Conservation (phyloP, 345 rosid genomes). For the Gossypium mustelinum region DNA sequence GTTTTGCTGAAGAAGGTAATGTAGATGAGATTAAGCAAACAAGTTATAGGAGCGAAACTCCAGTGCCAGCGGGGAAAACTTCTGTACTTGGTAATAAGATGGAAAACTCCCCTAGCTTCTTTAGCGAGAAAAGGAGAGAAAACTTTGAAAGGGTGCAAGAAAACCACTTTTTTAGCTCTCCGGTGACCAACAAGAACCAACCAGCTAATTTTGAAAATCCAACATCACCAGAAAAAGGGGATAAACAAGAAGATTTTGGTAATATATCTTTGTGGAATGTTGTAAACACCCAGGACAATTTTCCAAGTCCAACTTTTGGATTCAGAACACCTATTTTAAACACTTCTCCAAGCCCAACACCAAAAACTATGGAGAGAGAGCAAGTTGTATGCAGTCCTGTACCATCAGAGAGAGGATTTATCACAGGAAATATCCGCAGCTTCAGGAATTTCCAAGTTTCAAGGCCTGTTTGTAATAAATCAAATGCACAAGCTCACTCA, state of each 20-base stretch:
- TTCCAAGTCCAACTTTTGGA: slow-evolving; percentile 62
- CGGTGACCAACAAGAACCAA: slow-evolving; percentile 30
- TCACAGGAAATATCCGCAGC: slow-evolving; percentile 28
- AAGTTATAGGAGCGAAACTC: slow-evolving; percentile 30
- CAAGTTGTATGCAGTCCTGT: slow-evolving; percentile 26
- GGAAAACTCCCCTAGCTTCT: slow-evolving; percentile 24
- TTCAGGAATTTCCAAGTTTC: slow-evolving; percentile 36
- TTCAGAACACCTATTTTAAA: slow-evolving; percentile 37
- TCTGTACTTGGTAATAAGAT: slow-evolving; percentile 37
- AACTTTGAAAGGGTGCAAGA: slow-evolving; percentile 28
- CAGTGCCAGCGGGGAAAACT: slow-evolving; percentile 37
- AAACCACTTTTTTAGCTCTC: slow-evolving; percentile 28
- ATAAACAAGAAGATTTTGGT: slow-evolving; percentile 31
- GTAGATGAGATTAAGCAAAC: slow-evolving; percentile 35
- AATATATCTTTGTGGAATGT: slow-evolving; percentile 29
- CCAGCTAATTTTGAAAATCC: slow-evolving; percentile 27
- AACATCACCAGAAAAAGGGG: slow-evolving; percentile 28
- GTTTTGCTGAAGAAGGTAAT: slow-evolving; percentile 31
- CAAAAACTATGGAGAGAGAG: slow-evolving; percentile 36
- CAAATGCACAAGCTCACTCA: slow-evolving; percentile 34
- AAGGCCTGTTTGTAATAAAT: slow-evolving; percentile 31
- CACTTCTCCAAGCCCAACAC: slow-evolving; percentile 39
- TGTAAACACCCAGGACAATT: slow-evolving; percentile 33
- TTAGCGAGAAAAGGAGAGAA: slow-evolving; percentile 30
- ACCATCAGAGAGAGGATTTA: slow-evolving; percentile 29